phyloP scores from a whole-genome alignment of 2,329 filamentous ascomycete genomes.

The Diplodia mutila region DNA sequence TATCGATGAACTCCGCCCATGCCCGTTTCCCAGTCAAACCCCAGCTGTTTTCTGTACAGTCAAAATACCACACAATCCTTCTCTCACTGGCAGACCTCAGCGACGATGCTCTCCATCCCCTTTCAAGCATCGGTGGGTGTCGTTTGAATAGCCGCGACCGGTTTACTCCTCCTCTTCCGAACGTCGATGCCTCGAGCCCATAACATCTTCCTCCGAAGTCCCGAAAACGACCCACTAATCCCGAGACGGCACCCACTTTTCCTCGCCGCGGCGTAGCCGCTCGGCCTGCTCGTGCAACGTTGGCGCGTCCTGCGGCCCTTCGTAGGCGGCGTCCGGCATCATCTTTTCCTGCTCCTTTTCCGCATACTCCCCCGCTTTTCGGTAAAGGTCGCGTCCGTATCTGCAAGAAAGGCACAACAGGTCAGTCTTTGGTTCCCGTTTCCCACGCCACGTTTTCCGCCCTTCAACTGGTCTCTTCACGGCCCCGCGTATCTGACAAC shows the following conservation, averaged over 20 bases:
- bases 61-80: background rate
- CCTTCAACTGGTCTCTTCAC: too few species aligned
- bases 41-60: slow-evolving; percentile 16
- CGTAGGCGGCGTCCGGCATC: slow-evolving; percentile 25
- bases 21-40: slow-evolving; percentile 2
- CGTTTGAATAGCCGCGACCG: background rate
- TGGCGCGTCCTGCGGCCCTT: slow-evolving; percentile 27
- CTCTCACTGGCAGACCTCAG: background rate
- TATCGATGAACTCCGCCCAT: slow-evolving; percentile 15
- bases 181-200: background rate
- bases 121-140: background rate
- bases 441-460: background rate
- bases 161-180: background rate
- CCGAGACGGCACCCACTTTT: slow-evolving; percentile 41
- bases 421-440: background rate
- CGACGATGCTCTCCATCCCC: background rate
- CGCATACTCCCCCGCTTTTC: slow-evolving; percentile 53
- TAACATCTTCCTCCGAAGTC: background rate
- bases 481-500: too few species aligned
- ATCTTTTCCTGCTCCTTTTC: slow-evolving; percentile 45
- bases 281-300: slow-evolving; percentile 36
- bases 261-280: slow-evolving; percentile 33
- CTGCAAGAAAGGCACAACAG: slow-evolving; percentile 36
- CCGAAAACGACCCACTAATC: background rate
- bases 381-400: slow-evolving; percentile 66